Evolutionary conservation across 352 stramenopile genomes (phyloP), one percentile per base, ranked within the genome.

Genomic region (Phytophthora pseudosyringae): DNA sequence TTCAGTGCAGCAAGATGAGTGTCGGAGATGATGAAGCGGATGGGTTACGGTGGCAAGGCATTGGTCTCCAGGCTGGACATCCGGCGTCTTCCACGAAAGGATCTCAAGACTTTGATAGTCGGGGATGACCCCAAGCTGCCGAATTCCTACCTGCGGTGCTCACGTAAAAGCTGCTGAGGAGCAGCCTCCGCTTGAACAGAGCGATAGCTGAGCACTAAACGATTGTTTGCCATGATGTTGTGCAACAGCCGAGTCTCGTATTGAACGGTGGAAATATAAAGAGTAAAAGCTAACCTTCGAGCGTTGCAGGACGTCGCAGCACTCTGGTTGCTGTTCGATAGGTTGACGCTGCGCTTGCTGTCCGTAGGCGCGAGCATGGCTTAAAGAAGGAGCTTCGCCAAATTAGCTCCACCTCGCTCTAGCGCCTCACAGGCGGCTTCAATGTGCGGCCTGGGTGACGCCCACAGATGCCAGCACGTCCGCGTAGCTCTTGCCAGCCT

Each of bases 381-480:
- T n/a, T 31, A 21, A 39, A 25, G 4, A 13, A 33, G 29, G 21
- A 51, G 25, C 38, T 53, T 71, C n/a, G 32, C 46, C 21, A 21
- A 10, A 66, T 47, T 48, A 61, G 48, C 48, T 41, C 47, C 47
- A 33, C 5, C 36, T 52, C 6, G 31, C 40, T 59, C 54, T 9
- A 56, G 46, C 48, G 29, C 21, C 58, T 72, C 21, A 68, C 57
- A 72, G 45, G 56, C 64, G 51, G 49, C 65, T 67, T 67, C 50
- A 77, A 58, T 71, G 69, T 47, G 44, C 54, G 21, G 51, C 31
- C 15, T 31, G 59, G 5, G 78, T 83, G 41, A 90, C 78, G 25
- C 81, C 81, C 33, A 83, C 78, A 12, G 78, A 80, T 11, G 72
- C 76, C 36, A 90, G 68, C 44, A 90, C 78, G 28, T 88, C 81